Evolutionary conservation across 805 yeast species (phyloP).

Genomic region (Starmerella davenportii): DNA sequence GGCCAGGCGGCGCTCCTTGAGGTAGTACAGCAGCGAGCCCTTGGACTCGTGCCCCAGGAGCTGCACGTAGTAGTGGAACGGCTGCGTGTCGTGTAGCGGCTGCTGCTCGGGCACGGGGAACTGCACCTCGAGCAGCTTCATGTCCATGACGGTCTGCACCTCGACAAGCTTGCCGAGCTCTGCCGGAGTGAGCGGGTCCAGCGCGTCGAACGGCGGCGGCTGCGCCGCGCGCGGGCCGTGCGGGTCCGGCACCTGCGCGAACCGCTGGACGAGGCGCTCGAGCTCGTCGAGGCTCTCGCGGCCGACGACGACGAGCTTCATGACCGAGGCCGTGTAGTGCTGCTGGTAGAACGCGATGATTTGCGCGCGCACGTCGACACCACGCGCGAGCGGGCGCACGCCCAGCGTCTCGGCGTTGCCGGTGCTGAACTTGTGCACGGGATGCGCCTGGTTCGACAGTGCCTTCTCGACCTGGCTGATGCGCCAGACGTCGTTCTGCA

Average conservation of each 20-base stretch:
- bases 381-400: constrained; percentile 38
- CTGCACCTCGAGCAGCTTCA: constrained; percentile 43
- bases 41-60: constrained; percentile 82
- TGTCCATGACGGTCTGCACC: constrained; percentile 72
- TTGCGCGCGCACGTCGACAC: constrained; percentile 63
- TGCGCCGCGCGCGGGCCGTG: constrained; percentile 24
- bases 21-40: constrained; percentile 58
- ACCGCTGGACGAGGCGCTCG: constrained; percentile 54
- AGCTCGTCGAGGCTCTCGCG: constrained; percentile 59
- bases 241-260: constrained; percentile 35
- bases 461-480: constrained; percentile 67
- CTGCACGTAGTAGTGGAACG: constrained; percentile 58
- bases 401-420: constrained; percentile 69
- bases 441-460: constrained; percentile 56
- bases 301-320: constrained; percentile 75
- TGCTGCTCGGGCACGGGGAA: constrained; percentile 66
- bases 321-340: constrained; percentile 68
- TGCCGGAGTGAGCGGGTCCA: constrained; percentile 30
- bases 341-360: constrained; percentile 53
- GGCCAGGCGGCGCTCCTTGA: constrained; percentile 66
- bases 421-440: constrained; percentile 74
- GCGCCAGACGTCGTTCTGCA: constrained; percentile 83
- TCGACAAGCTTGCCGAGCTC: constrained; percentile 37
- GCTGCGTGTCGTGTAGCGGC: constrained; percentile 47
- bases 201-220: constrained; percentile 25